Evolutionary conservation across 2,329 filamentous ascomycete genomes (phyloP), one percentile per base, ranked within the genome.

Genomic region (Epicoccum nigrum): DNA sequence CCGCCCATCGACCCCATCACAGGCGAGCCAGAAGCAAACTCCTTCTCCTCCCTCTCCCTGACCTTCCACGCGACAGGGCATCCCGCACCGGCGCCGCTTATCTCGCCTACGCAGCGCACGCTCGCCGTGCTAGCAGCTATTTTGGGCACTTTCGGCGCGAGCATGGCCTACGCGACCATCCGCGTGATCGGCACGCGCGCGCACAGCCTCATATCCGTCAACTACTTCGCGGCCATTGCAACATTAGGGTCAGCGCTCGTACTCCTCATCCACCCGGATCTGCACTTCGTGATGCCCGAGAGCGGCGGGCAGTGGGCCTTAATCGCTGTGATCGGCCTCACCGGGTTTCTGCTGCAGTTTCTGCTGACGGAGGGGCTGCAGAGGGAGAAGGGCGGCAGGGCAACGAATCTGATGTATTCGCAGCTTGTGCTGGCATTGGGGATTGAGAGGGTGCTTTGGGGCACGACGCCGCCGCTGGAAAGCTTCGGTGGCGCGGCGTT

Each of bases 291-390:
- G 6, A 68, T 85, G 2, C 84, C 84, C 0, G 70, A 68, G 0
- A 78, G 78, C 6, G 23, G 68, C 1, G 72, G 77, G 0, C 77
- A 92, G 66, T 92, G 88, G 87, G 68, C 74, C 0, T 77, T 92
- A n/a, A 76, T 96, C 9, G 47, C 85, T 0, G 79, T 85, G 19
- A 77, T 95, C 11, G 89, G 88, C 0, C 60, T 84, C 0, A 86
- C 86, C 47, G 92, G 91, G 0, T 92, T 95, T 66, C 68, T 87
- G 21, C 86, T 92, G 80, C 92, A 96, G 78, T 90, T 90, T 61
- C 77, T 94, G 16, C 76, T 94, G 12, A 94, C 91, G 1, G 81
- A 84, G 2, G 90, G 89, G 0, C 74, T 96, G 45, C 79, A 86
- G 15, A 83, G 86, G 54, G 88, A 91, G 65, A 86, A 86, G 57